Conservation (phyloP, 306 rosid genomes). For the Corylus heterophylla region DNA sequence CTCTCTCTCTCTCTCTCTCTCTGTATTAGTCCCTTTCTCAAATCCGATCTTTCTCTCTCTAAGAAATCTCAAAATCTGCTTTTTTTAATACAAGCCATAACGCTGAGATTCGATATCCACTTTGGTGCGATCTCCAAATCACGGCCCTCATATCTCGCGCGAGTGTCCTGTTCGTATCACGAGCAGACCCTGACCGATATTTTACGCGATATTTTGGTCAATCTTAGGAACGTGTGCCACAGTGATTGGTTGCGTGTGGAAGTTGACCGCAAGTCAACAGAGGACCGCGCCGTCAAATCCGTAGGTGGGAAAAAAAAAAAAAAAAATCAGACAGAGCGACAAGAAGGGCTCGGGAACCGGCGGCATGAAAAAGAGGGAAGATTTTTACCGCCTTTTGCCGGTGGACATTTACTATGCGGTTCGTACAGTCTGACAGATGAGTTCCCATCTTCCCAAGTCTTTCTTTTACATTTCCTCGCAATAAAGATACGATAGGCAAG, state of each 20-base stretch:
- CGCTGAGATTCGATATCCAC: constrained; percentile 92
- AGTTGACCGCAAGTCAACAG: constrained; percentile 53
- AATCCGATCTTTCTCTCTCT: constrained; percentile 76
- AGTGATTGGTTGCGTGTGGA: constrained; percentile 23
- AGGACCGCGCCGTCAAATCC: constrained; percentile 40
- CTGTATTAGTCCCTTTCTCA: constrained; percentile 43
- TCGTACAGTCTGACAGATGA: not conserved
- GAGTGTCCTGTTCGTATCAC: constrained; percentile 1
- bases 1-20: not conserved
- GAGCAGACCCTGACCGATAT: not conserved
- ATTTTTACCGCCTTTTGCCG: constrained; percentile 16
- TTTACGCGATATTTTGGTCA: constrained; percentile 40
- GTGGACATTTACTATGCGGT: constrained; percentile 21
- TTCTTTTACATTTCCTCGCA: not conserved
- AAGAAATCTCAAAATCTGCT: constrained; percentile 45
- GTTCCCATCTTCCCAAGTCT: not conserved
- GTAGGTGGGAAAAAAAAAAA: not conserved
- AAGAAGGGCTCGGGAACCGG: constrained; percentile 12
- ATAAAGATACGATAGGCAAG: constrained; percentile 1
- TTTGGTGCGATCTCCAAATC: constrained; percentile 58
- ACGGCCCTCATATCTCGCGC: constrained; percentile 39
- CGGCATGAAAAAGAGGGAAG: not conserved
- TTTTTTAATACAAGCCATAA: constrained; percentile 42
- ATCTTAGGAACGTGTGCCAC: constrained; percentile 36
- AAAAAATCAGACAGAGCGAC: not conserved